These are phyloP conservation scores for Candida caryicola DNA, from an alignment of 805 yeast species.

Conservation along the genomic window DNA sequence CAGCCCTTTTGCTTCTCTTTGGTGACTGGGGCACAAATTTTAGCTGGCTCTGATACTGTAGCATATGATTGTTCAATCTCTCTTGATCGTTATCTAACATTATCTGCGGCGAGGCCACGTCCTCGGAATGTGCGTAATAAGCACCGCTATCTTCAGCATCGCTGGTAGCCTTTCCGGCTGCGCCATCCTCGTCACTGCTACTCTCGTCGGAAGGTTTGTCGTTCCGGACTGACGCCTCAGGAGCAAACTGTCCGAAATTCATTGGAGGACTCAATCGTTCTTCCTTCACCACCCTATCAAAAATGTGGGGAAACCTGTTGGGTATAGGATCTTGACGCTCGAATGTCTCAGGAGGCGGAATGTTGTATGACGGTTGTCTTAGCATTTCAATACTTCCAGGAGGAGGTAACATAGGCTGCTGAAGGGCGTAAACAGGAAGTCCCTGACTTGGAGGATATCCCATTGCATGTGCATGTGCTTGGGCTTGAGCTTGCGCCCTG, in stretches of 20 bases:
- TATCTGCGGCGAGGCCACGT: background rate
- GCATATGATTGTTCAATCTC: slow-evolving; percentile 1
- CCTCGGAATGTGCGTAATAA: too few relatives aligned
- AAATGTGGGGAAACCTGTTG: background rate
- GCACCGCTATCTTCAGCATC: background rate
- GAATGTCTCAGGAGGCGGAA: background rate
- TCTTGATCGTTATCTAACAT: slow-evolving; percentile 1
- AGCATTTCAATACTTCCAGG: too few relatives aligned
- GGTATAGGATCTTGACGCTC: background rate
- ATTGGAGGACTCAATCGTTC: background rate
- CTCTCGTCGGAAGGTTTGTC: slow-evolving; percentile 15
- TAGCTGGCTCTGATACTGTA: slow-evolving; percentile 7
- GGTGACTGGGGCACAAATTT: slow-evolving; percentile 9
- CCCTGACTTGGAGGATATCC: background rate
- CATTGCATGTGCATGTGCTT: background rate
- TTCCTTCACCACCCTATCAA: background rate
- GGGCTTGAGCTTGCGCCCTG: background rate
- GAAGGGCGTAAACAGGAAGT: background rate
- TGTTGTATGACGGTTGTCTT: background rate
- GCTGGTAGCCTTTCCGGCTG: slow-evolving; percentile 1
- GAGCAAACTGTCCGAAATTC: background rate
- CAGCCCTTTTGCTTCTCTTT: slow-evolving; percentile 2
- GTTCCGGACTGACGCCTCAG: slow-evolving; percentile 5
- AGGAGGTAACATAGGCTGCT: too few relatives aligned
- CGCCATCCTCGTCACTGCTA: slow-evolving; percentile 14